Percentiles rank a stretch among this genome's conserved stretches.
Evolutionary conservation across 2,329 filamentous ascomycete genomes (phyloP).

Genomic region (Neonectria hederae): DNA sequence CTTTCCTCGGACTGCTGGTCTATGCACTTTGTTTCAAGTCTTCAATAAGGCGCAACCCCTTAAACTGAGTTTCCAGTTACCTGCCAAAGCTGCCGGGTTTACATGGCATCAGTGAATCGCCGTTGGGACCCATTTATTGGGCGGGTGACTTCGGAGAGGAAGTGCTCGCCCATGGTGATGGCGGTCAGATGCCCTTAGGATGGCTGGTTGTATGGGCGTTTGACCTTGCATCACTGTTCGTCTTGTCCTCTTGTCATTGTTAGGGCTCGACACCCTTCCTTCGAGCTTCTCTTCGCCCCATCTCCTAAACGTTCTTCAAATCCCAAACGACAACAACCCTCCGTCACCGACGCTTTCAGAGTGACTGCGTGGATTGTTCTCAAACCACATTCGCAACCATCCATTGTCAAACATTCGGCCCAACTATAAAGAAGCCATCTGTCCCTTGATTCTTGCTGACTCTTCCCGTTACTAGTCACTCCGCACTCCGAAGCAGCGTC

Average conservation of each 20-base stretch:
- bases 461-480: constrained; percentile 1
- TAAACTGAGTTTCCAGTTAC: neutral
- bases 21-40: neutral
- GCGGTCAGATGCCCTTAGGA: neutral
- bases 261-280: neutral
- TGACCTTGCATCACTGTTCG: constrained; percentile 23
- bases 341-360: neutral
- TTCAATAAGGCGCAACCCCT: neutral
- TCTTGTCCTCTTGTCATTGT: constrained; percentile 14
- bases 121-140: neutral
- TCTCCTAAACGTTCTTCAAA: neutral
- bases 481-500: constrained; percentile 10
- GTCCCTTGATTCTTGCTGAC: constrained; percentile 6
- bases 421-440: neutral
- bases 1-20: neutral
- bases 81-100: neutral
- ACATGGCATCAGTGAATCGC: neutral
- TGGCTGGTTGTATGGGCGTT: neutral
- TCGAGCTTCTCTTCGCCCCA: neutral
- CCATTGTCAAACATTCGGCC: neutral
- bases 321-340: neutral
- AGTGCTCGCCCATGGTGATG: neutral
- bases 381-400: neutral
- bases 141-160: neutral
- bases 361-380: neutral